Evolutionary conservation across 768 basidiomycete species (phyloP).

Genomic region (Tulasnella sp.): DNA sequence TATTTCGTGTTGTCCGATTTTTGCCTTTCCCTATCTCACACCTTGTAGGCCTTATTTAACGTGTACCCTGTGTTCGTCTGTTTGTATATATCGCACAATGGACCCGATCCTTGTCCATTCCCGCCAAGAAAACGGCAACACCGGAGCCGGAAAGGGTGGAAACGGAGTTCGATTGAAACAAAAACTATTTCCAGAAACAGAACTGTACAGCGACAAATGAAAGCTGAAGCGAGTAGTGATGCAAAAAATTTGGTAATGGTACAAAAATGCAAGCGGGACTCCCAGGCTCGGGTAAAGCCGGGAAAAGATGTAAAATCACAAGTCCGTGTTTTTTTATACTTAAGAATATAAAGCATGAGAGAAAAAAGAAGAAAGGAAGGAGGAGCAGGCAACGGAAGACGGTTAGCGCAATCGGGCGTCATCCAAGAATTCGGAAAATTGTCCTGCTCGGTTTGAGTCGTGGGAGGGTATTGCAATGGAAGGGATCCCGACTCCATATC

Average conservation of each 20-base stretch:
- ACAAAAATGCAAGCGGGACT: not conserved
- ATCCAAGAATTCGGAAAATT: not conserved
- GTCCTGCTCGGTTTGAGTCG: not conserved
- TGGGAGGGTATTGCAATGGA: not conserved
- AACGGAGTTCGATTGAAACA: not conserved
- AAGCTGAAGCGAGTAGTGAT: not conserved
- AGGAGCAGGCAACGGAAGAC: not conserved
- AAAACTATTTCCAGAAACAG: not conserved
- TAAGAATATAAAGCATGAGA: slow-evolving; percentile 16
- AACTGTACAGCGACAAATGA: slow-evolving; percentile 1
- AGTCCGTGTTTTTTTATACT: slow-evolving; percentile 16
- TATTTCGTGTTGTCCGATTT: not conserved
- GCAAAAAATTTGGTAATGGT: slow-evolving; percentile 4
- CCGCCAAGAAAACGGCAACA: not conserved
- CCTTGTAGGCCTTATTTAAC: slow-evolving; percentile 8
- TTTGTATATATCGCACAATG: not conserved
- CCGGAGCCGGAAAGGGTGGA: not conserved
- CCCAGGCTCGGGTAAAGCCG: not conserved
- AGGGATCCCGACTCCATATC: not conserved
- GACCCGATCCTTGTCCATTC: not conserved
- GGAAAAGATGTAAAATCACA: not conserved
- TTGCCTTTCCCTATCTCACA: not conserved
- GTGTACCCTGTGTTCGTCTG: not conserved
- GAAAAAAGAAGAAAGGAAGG: not conserved
- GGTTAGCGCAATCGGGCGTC: not conserved